Base-by-base conservation (phyloP, 208 protist species). In the Leishmania turanica region DNA sequence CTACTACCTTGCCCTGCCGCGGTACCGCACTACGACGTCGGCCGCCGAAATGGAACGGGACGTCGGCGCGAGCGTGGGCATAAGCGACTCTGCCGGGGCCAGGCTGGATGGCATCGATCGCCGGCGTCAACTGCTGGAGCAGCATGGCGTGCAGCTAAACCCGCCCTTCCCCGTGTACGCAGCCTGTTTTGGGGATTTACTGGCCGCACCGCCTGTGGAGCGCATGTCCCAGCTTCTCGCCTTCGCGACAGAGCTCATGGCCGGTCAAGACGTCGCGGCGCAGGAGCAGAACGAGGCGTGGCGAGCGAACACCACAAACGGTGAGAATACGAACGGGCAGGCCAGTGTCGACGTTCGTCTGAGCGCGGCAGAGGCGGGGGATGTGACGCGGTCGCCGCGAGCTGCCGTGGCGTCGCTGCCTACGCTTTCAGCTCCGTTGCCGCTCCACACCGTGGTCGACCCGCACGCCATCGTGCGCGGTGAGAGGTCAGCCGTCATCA, bases 1-100 rank as follows among this genome's bases (percentile, higher is more conserved):
- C 45, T 98, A 94, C 78, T 98, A 98, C 83, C 84, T 98, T 24
- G 92, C 95, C 42, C 82, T 98, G 15, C 95, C 95, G 19, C 91
- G 93, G 19, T 98, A 97, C 83, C 84, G 91, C 65, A 80, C 82
- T 47, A 85, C 58, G 79, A 79, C 58, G 62, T 82, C 81, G 17
- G 75, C 79, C 40, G 80, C 82, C 34, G 84, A 69, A 9, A 42
- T 27, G 56, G 49, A 66, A 40, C 64, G 34, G 9, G 75, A 19
- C 3, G 60, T 81, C 42, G 68, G 47, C 13, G 69, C 34, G 34
- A 60, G 70, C 24, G 53, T 40, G 21, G 73, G 0, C 37, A 69
- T 40, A 45, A 47, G 78, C 71, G 69, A 79, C 64, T 70, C 45
- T 47, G 47, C 73, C 72, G 77, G 76, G 15, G 47, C 76, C 62